phyloP scores from a whole-genome alignment of 306 rosid genomes.

The Elaeagnus macrophylla region DNA sequence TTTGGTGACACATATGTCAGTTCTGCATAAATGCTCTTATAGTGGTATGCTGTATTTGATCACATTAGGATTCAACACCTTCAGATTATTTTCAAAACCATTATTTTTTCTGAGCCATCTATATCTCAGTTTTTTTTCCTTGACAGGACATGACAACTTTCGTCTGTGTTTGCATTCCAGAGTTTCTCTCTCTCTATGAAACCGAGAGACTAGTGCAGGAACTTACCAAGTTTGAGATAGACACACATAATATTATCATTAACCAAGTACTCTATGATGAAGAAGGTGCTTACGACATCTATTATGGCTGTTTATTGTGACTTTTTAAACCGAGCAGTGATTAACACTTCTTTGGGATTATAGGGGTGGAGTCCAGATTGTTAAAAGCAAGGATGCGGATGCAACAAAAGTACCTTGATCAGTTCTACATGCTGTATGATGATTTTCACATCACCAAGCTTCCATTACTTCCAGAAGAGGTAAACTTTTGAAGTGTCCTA shows the following conservation, averaged over 20 bases:
- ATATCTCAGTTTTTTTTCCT: conserved; percentile 17
- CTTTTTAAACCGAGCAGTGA: background rate
- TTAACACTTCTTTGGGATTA: conserved; percentile 9
- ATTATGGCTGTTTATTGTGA: background rate
- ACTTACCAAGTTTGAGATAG: conserved; percentile 89
- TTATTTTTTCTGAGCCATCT: background rate
- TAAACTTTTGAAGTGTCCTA: conserved; percentile 16
- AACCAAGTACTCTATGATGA: conserved; percentile 86
- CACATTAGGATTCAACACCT: too few species aligned
- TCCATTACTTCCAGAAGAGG: conserved; percentile 96
- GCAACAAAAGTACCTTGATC: conserved; percentile 91
- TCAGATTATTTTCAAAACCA: background rate
- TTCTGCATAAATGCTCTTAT: too few species aligned
- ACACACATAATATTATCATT: conserved; percentile 91
- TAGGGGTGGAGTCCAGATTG: conserved; percentile 79
- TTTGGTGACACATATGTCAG: too few species aligned
- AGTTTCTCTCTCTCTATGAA: conserved; percentile 93
- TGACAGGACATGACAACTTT: conserved; percentile 95
- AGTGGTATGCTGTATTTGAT: too few species aligned
- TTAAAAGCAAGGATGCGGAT: conserved; percentile 96
- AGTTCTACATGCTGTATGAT: conserved; percentile 93
- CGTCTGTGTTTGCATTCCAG: conserved; percentile 96
- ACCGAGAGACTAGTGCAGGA: conserved; percentile 98
- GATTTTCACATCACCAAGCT: conserved; percentile 87
- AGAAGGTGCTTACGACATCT: conserved; percentile 50